Evolutionary conservation across 495 filamentous ascomycete genomes (phyloP), one percentile per base, ranked within the genome.

Genomic region (Amniculicola lignicola): DNA sequence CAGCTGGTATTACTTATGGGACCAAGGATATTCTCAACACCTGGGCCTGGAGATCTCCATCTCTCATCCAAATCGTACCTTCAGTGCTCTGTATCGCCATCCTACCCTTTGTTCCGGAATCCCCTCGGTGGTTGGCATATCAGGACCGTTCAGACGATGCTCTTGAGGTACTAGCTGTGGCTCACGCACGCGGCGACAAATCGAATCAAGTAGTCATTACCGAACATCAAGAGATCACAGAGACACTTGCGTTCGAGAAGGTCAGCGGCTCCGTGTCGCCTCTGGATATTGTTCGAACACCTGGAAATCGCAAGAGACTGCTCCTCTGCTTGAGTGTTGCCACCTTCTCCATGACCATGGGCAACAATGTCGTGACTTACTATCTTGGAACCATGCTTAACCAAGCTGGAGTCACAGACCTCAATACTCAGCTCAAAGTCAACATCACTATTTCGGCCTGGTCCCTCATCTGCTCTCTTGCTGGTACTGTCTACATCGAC

Each of bases 21-120:
- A 81, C 79, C 31, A 66, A 74, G 22, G 69, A 72, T 50, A 69
- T 74, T 69, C 51, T 69, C 38, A 76, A 66, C 36, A 77, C 79
- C 9, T 71, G 75, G 75, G 74, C 77, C 19, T 82, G 79, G 79
- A 69, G 79, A 43, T 61, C 77, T 7, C 79, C 78, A 9, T 78
- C 77, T n/a, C 64, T 81, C 2, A 62, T 81, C 55, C 79, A 82
- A 61, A 77, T 70, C 9, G 53, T 80, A 44, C 78, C 78, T 44
- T 80, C 77, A 2, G 0, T 80, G 19, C 62, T 78, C 37, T 79
- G 79, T 63, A 74, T 81, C 25, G 43, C 64, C 43, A 75, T 79
- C 39, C 64, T 81, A 44, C 79, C 72, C 44, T 80, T 79, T 58
- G 82, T 60, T 11, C 79, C 79, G 6, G 79, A 82, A 66, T 77